phyloP scores from a whole-genome alignment of 2,329 filamentous ascomycete species.

The Ceratocystis diversiconidia region DNA sequence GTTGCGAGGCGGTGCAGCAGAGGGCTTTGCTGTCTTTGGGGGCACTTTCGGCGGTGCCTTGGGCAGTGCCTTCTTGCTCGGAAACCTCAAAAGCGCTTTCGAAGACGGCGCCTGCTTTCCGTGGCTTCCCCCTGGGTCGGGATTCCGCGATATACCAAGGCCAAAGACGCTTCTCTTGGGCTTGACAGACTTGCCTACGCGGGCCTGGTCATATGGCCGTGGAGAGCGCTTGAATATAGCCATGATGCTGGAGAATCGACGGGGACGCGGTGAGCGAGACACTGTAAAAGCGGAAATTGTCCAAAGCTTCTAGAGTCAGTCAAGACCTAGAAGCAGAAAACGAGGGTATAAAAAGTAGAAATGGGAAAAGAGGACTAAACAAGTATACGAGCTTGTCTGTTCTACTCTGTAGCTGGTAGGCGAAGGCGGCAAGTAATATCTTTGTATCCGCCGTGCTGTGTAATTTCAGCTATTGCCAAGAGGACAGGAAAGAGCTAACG shows the following conservation, averaged over 20 bases:
- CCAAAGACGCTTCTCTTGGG: slow-evolving; percentile 41
- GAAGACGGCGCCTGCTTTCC: not conserved
- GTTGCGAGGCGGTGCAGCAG: not conserved
- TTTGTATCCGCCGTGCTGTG: no score
- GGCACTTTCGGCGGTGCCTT: not conserved
- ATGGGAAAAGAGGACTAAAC: slow-evolving; percentile 24
- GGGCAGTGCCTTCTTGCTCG: not conserved
- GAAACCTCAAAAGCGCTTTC: not conserved
- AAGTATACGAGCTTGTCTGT: slow-evolving; percentile 24
- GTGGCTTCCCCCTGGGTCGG: not conserved
- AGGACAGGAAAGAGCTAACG: no score
- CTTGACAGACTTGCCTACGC: slow-evolving; percentile 78
- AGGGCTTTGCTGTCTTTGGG: not conserved
- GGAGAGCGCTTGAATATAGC: slow-evolving; percentile 89
- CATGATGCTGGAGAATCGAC: slow-evolving; percentile 5
- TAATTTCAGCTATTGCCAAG: no score
- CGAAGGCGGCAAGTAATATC: not conserved
- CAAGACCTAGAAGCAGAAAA: slow-evolving; percentile 5
- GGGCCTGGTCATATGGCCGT: slow-evolving; percentile 48
- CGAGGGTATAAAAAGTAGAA: not conserved
- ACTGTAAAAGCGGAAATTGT: not conserved
- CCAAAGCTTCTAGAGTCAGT: slow-evolving; percentile 1
- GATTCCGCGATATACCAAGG: not conserved
- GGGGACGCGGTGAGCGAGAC: slow-evolving; percentile 5
- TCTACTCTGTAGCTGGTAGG: not conserved